Conservation (phyloP, 352 stramenopile species). For the Pythium brassicae region DNA sequence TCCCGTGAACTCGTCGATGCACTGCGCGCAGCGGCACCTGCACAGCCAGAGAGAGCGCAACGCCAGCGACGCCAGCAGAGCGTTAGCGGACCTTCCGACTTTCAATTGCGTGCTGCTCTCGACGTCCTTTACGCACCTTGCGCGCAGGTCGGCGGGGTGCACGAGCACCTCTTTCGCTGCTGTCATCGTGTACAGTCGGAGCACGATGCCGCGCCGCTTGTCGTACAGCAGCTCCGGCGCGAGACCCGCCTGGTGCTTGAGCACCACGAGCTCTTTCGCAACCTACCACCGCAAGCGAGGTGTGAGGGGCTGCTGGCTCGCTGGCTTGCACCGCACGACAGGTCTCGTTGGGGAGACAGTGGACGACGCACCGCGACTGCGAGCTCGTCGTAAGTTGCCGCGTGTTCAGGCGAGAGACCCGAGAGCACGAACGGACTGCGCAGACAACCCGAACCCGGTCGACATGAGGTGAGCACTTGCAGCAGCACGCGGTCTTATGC, state of each 20-base stretch:
- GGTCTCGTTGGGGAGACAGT: too few relatives aligned
- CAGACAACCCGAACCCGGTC: not conserved
- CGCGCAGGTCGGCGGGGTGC: constrained; percentile 69
- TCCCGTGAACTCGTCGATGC: constrained; percentile 85
- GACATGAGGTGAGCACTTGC: not conserved
- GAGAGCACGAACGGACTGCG: constrained; percentile 77
- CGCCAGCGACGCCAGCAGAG: not conserved
- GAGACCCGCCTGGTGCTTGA: constrained; percentile 65
- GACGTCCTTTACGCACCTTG: constrained; percentile 30
- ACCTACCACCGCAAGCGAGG: constrained; percentile 25
- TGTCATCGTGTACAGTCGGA: constrained; percentile 68
- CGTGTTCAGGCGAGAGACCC: constrained; percentile 53
- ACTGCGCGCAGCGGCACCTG: constrained; percentile 81
- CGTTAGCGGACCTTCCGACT: not conserved
- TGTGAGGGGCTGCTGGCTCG: not conserved
- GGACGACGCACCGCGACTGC: constrained; percentile 40
- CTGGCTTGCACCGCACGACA: too few relatives aligned
- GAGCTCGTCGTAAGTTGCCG: constrained; percentile 63
- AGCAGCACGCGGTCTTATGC: too few relatives aligned
- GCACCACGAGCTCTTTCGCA: constrained; percentile 70
- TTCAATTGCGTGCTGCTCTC: not conserved
- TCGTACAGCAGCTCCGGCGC: constrained; percentile 79
- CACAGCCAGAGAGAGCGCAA: not conserved
- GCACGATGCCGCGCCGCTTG: constrained; percentile 71
- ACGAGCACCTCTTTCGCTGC: constrained; percentile 73